Conservation (phyloP, 2,329 filamentous ascomycete species). For the Fusarium papillatum region DNA sequence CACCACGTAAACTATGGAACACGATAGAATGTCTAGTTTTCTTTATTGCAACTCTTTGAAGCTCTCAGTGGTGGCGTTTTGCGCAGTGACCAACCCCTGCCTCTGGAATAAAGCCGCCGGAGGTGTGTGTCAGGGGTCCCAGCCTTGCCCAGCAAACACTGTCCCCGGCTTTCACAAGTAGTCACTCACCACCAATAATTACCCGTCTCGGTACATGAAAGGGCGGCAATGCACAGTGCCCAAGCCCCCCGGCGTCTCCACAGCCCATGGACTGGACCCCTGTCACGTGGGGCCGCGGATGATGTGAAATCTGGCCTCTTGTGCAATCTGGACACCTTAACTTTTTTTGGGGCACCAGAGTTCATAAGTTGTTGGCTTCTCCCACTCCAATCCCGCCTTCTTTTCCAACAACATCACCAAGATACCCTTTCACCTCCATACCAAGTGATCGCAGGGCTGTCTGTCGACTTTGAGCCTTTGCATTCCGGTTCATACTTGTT, state of each 20-base stretch:
- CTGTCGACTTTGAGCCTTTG: constrained; percentile 41
- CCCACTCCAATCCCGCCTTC: constrained; percentile 47
- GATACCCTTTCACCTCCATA: constrained; percentile 45
- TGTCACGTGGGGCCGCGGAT: constrained; percentile 49
- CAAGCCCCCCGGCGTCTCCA: background rate
- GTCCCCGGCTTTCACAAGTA: constrained; percentile 12
- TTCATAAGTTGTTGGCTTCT: constrained; percentile 53
- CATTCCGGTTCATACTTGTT: constrained; percentile 39
- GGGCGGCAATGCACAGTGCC: constrained; percentile 39
- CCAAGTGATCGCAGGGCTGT: constrained; percentile 48
- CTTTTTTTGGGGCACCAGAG: constrained; percentile 49
- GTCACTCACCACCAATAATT: constrained; percentile 3
- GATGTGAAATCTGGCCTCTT: constrained; percentile 65
- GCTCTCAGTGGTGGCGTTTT: constrained; percentile 22
- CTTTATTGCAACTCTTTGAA: constrained; percentile 15
- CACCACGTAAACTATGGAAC: constrained; percentile 20
- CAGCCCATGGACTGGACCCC: constrained; percentile 34
- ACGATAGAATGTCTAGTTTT: constrained; percentile 19
- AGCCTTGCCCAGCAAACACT: constrained; percentile 36
- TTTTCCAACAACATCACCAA: constrained; percentile 44
- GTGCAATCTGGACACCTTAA: constrained; percentile 60
- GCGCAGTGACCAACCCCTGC: constrained; percentile 13
- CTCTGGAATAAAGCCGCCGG: constrained; percentile 22
- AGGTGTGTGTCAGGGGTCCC: constrained; percentile 25
- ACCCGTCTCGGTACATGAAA: background rate